Base-by-base conservation (phyloP, 805 yeast species). In the Metschnikowia corniflorae region DNA sequence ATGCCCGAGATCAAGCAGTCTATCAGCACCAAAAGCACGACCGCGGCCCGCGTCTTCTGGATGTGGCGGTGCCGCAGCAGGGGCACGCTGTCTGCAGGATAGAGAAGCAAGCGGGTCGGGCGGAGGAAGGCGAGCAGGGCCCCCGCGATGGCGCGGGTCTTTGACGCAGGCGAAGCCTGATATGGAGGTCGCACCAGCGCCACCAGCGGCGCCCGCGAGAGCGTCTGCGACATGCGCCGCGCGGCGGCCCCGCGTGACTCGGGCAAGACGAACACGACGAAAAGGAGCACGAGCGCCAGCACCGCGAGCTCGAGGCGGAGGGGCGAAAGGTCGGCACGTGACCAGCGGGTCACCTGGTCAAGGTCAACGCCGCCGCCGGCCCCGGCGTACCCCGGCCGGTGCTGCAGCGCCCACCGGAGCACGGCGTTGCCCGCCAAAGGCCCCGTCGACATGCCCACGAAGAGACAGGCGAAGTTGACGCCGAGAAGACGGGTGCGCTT, bases 191-290 rank as follows among this genome's bases (percentile, higher is more conserved):
- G 20, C 10, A 23, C 2, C 13, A 29, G 25, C 23, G 17, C 7
- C 12, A 31, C 7, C 35, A 31, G 35, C 6, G 35, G 35, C n/a
- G 35, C 18, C 4, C 16, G 2, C 2, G 35, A 31, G 7, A 31
- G 23, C 2, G 68, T 53, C 39, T 81, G 70, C 0, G 86, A 73
- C 50, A 72, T 73, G 26, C 55, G 53, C 47, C 78, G 65, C 3
- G 83, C 73, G 33, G 68, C 64, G 18, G 55, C 51, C 13, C 84
- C 75, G 45, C 89, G 67, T 5, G 88, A 78, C 53, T 84, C 93
- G 3, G 78, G 78, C n/a, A 82, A 52, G 2, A 74, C 51, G 30
- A 63, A 46, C 16, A 52, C 33, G 6, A 50, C 38, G 37, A 57
- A 59, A 5, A 57, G 12, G 3, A 57, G 34, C 6, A 71, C 47